Evolutionary conservation across 768 basidiomycete genomes (phyloP), one percentile per base, ranked within the genome.

Genomic region (Lactifluus volemus): DNA sequence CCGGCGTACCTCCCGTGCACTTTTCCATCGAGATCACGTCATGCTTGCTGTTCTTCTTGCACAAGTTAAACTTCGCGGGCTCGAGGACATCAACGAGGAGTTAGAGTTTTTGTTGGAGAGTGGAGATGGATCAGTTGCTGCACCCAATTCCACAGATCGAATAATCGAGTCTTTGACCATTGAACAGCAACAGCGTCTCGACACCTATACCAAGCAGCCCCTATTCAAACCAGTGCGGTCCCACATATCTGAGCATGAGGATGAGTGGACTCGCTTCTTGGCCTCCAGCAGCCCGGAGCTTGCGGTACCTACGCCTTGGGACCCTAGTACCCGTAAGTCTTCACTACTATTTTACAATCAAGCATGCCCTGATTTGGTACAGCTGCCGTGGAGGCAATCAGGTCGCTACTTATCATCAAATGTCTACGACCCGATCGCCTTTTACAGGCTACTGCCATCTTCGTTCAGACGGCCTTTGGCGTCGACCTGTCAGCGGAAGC

Each of bases 371-470:
- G 49, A 47, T 54, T 45, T 52, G 39, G 5, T 61, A 4, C 63
- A 88, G 93, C 83, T 65, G 82, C 87, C 53, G 75, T 86, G 45
- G 83, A 87, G 64, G 86, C 88, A 14, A 83, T 92, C 61, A 85
- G 92, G 21, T 77, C 82, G 21, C 78, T 93, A 59, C 76, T 93
- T 29, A 73, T 97, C 60, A 81, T 96, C 72, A 94, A 94, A 73
- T 96, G 88, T 71, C 79, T 99, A 72, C 84, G 96, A 51, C 94
- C 96, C 7, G 96, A 98, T 73, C 86, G 94, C 53, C 79, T 98
- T 12, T 74, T 94, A 49, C 92, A 92, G 70, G 86, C 92, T 1
- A 86, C 89, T 3, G 83, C 86, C 4, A 67, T 80, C 19, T 90
- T 97, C 65, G 88, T 90, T 32, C 79, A 80, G 45, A 75, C 77